Conservation (phyloP, 2,329 filamentous ascomycete species). For the Pezicula neosporulosa region DNA sequence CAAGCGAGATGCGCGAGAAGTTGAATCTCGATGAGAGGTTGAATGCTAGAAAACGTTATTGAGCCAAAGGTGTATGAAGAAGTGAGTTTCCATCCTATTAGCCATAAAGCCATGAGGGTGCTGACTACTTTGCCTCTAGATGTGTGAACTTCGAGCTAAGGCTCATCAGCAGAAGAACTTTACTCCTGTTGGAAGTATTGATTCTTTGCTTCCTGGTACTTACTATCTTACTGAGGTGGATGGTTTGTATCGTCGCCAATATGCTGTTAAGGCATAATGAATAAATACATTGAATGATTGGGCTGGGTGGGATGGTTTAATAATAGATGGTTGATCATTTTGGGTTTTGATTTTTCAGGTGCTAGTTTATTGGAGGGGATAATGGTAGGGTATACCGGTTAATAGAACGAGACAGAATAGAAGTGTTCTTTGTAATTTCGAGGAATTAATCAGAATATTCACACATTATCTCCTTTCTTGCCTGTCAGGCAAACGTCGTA, state of each 20-base stretch:
- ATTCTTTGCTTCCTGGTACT: constrained; percentile 61
- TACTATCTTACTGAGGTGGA: constrained; percentile 82
- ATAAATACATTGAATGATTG: too few species aligned
- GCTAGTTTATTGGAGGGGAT: too few species aligned
- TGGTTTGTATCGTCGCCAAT: constrained; percentile 81
- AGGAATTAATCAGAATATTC: too few species aligned
- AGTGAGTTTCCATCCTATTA: constrained; percentile 42
- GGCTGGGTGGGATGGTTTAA: too few species aligned
- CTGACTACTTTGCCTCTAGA: constrained; percentile 40
- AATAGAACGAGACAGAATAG: too few species aligned
- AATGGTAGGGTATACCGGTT: too few species aligned
- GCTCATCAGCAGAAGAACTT: constrained; percentile 81
- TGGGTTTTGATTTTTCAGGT: too few species aligned
- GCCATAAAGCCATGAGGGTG: not conserved
- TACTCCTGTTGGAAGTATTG: constrained; percentile 63
- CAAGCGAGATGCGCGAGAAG: constrained; percentile 62
- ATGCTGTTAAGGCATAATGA: constrained; percentile 65
- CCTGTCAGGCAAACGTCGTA: too few species aligned
- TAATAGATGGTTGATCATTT: too few species aligned
- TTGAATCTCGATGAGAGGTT: constrained; percentile 69
- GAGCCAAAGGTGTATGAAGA: constrained; percentile 70
- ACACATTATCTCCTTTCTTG: too few species aligned
- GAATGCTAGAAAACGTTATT: constrained; percentile 58
- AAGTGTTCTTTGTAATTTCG: too few species aligned
- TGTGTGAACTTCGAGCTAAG: constrained; percentile 78